These are phyloP conservation scores for Aspergillus novofumigatus DNA, from an alignment of 2,329 filamentous ascomycete genomes.

Conservation along the genomic window DNA sequence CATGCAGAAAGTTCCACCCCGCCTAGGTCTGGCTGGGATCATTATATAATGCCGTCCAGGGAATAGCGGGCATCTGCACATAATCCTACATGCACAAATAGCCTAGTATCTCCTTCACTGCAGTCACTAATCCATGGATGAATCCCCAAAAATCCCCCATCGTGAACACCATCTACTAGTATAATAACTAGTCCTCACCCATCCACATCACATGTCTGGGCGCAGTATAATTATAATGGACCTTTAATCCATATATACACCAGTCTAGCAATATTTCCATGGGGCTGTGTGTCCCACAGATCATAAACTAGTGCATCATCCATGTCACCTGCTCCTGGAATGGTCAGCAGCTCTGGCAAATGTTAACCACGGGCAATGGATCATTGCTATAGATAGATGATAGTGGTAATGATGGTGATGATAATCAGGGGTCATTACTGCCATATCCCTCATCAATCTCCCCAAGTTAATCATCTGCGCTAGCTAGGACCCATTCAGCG, in stretches of 20 bases:
- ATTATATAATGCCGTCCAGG: neutral
- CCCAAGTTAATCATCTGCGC: too few species aligned
- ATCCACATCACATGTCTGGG: conserved; percentile 1
- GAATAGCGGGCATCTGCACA: neutral
- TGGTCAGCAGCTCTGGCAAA: too few species aligned
- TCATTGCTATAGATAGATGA: too few species aligned
- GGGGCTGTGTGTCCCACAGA: neutral
- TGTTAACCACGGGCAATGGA: too few species aligned
- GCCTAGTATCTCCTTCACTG: neutral
- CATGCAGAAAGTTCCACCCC: conserved; percentile 3
- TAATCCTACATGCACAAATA: neutral
- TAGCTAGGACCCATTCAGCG: too few species aligned
- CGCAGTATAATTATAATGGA: conserved; percentile 4
- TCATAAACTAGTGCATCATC: too few species aligned
- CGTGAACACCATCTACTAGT: conserved; percentile 2
- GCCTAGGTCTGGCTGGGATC: neutral
- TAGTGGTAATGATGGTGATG: too few species aligned
- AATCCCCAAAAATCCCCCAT: conserved; percentile 2
- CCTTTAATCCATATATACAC: conserved; percentile 4
- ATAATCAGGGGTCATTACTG: too few species aligned
- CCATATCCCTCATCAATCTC: too few species aligned
- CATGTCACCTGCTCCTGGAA: too few species aligned
- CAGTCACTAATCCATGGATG: neutral
- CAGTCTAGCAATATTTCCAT: neutral
- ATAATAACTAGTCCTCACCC: neutral